Evolutionary conservation across 192 early-diverging fungal genomes (phyloP), one percentile per base, ranked within the genome.

Genomic region (Obelidium mucronatum): DNA sequence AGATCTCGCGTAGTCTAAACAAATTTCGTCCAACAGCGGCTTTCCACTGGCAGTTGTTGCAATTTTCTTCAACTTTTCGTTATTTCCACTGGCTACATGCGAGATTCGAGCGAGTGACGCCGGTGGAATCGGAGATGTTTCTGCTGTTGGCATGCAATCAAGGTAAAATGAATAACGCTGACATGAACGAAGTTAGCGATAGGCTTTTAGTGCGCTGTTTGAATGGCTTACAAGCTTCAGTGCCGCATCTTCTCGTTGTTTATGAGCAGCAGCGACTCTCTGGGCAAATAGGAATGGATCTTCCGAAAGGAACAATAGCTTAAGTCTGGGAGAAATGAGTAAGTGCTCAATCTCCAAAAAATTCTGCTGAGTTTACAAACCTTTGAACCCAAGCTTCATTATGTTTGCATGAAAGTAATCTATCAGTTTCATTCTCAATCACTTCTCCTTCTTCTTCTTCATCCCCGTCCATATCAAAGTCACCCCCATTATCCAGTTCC

Each of bases 241-340:
- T 15, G 73, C 78, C 1, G 74, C 58, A 39, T 84, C 65, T 26
- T 81, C 73, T 34, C 86, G 81, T 8, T 67, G 48, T 22, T 62
- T 60, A 40, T 81, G 77, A 0, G 88, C 88, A 1, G 75, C 42
- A 22, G 76, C 79, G n/a, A 89, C 77, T 2, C 88, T 75, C 35
- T 69, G 31, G 2, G 83, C 83, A 64, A 89, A 83, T 2, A 42
- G 56, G 54, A 77, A 76, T 13, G 88, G 85, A 80, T 88, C 85
- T 73, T 89, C 88, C 6, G 84, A 83, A 0, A 89, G 72, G 66
- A 89, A 89, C 60, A 88, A 62, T 24, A 89, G 17, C 37, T 85
- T 80, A 31, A 87, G 76, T 15, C 87, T 84, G 72, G 22, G 30
- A 0, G 37, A 44, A 75, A 28, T 64, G 17, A 55, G 22, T 62